phyloP scores from a whole-genome alignment of 1,139 yeast genomes.

The Yamadazyma taylorii region DNA sequence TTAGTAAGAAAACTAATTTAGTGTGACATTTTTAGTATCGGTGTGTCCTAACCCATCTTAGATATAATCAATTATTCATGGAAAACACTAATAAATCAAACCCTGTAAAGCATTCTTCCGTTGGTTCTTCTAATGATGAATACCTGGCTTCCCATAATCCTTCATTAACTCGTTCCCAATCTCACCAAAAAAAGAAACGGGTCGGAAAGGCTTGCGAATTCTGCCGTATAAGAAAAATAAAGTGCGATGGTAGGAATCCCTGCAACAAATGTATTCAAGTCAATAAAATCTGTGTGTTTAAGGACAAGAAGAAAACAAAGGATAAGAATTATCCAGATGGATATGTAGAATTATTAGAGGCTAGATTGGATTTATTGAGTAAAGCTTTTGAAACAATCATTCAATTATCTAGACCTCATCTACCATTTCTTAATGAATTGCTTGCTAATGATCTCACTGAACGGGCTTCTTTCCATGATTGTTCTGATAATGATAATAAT shows the following conservation, averaged over 20 bases:
- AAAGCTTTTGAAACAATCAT: slow-evolving; percentile 50
- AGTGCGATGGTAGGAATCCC: slow-evolving; percentile 78
- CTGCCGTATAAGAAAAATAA: slow-evolving; percentile 71
- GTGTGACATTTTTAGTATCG: no score
- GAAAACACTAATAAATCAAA: no score
- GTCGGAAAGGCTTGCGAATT: slow-evolving; percentile 84
- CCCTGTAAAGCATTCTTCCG: no score
- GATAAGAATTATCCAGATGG: slow-evolving; percentile 65
- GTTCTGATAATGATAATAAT: no score
- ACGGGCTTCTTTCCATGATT: slow-evolving; percentile 1
- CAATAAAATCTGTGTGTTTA: slow-evolving; percentile 73
- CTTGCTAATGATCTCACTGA: slow-evolving; percentile 7
- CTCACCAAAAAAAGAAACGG: slow-evolving; percentile 52
- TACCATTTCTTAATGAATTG: slow-evolving; percentile 30
- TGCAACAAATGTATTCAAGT: slow-evolving; percentile 68
- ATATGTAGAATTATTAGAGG: slow-evolving; percentile 70
- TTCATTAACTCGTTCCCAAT: slow-evolving; percentile 12
- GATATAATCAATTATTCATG: no score
- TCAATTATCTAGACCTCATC: slow-evolving; percentile 35
- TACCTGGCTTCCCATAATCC: no score
- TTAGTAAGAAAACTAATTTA: no score
- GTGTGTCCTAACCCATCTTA: no score
- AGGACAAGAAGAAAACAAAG: slow-evolving; percentile 61
- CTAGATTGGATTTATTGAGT: slow-evolving; percentile 61
- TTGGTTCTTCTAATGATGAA: no score